A percentile compares a stretch with the other conserved stretches of the same genome.
These are phyloP conservation scores for Nemania sp. DNA, from an alignment of 2,329 filamentous ascomycete genomes.

Conservation along the genomic window DNA sequence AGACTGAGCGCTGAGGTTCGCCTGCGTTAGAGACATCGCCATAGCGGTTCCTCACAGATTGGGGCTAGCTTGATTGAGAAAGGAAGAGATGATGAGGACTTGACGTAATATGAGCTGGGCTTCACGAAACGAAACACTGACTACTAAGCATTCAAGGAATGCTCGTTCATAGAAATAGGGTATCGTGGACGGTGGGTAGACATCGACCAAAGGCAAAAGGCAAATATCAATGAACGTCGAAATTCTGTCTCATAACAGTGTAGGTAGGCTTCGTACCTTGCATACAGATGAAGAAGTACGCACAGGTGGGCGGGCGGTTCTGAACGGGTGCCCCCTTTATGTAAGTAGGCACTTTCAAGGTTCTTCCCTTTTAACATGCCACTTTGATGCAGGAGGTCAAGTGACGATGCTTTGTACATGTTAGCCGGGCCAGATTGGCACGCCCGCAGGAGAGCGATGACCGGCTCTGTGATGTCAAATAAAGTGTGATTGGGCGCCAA, in stretches of 20 bases:
- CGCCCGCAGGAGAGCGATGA: slow-evolving; percentile 17
- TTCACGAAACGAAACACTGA: background rate
- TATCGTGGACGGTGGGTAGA: background rate
- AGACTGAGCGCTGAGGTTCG: slow-evolving; percentile 30
- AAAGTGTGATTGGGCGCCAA: slow-evolving; percentile 23
- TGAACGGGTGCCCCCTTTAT: slow-evolving; percentile 4
- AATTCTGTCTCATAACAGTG: slow-evolving; percentile 13
- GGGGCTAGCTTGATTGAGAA: background rate
- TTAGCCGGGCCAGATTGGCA: slow-evolving; percentile 7
- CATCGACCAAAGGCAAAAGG: background rate
- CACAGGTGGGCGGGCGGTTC: background rate
- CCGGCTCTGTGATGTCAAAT: slow-evolving; percentile 26
- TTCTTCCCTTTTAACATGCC: background rate
- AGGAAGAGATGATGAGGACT: background rate
- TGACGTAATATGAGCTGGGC: background rate
- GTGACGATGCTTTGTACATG: slow-evolving; percentile 25
- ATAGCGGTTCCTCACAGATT: slow-evolving; percentile 22
- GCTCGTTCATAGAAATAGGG: too few relatives aligned
- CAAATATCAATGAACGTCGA: background rate
- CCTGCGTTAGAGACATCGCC: slow-evolving; percentile 35
- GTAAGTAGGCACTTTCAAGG: slow-evolving; percentile 6
- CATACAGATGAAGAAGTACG: slow-evolving; percentile 3
- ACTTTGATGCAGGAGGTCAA: slow-evolving; percentile 19
- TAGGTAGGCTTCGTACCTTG: slow-evolving; percentile 20
- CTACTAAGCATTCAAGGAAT: background rate